A percentile compares a stretch with the other conserved stretches of the same genome.
Conservation (phyloP, 2,329 filamentous ascomycete genomes). For the Fusarium continuum region DNA sequence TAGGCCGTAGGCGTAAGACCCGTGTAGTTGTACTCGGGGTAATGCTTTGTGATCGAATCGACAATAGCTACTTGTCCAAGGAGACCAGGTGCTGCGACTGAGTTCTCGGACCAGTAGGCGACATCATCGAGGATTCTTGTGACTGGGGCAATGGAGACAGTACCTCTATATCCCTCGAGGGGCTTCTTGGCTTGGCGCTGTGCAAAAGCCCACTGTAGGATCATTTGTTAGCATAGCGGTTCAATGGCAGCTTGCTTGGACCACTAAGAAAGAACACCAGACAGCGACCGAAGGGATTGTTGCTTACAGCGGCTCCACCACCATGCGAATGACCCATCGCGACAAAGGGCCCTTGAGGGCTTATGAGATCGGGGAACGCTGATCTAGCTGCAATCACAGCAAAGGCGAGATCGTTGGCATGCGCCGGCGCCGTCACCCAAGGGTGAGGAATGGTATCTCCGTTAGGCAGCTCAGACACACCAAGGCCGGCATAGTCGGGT, state of each 20-base stretch:
- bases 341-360: background rate
- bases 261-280: no score
- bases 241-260: fast-evolving
- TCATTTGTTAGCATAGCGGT: background rate
- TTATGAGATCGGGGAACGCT: conserved; percentile 1
- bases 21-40: conserved; percentile 22
- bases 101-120: conserved; percentile 6
- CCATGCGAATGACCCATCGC: conserved; percentile 2
- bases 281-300: background rate
- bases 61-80: conserved; percentile 5
- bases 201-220: conserved; percentile 17
- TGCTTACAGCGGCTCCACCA: background rate
- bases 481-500: conserved; percentile 29
- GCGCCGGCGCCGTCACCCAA: conserved; percentile 20
- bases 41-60: conserved; percentile 21
- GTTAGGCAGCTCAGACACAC: conserved; percentile 7
- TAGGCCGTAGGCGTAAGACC: conserved; percentile 13
- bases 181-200: conserved; percentile 23
- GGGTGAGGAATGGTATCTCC: conserved; percentile 23
- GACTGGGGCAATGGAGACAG: conserved; percentile 20
- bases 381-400: conserved; percentile 20
- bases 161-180: conserved; percentile 21
- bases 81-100: background rate
- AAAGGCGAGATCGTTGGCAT: conserved; percentile 29
- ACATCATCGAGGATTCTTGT: conserved; percentile 21